Conservation (phyloP, 768 basidiomycete genomes). For the Hydnum rufescens region DNA sequence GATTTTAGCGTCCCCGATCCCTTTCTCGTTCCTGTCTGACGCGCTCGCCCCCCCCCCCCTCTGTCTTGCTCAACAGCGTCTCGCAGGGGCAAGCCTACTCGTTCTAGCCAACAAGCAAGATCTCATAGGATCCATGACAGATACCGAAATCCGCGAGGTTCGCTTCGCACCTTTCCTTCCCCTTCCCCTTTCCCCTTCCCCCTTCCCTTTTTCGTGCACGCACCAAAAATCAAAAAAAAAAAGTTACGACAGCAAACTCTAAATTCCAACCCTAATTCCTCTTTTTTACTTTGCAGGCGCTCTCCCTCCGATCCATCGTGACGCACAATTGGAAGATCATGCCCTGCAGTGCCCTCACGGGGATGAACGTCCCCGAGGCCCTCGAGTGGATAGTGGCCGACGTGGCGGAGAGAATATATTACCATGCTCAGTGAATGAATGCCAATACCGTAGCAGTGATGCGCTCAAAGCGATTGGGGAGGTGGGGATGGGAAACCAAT, state of each 20-base stretch:
- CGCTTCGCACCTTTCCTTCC: conserved; percentile 16
- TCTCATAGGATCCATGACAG: conserved; percentile 67
- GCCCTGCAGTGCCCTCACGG: conserved; percentile 84
- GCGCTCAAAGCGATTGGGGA: too few species aligned
- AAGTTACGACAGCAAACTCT: too few species aligned
- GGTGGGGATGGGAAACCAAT: too few species aligned
- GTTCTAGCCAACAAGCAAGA: conserved; percentile 99
- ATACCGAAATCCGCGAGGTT: conserved; percentile 66
- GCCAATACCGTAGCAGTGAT: background rate
- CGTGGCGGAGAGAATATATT: conserved; percentile 74
- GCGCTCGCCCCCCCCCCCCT: conserved; percentile 2
- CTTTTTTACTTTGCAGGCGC: conserved; percentile 32
- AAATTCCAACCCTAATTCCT: conserved; percentile 5
- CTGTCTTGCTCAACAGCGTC: conserved; percentile 31
- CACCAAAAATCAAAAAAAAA: background rate
- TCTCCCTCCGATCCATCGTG: conserved; percentile 60
- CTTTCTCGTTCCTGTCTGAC: background rate
- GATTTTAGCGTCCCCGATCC: background rate
- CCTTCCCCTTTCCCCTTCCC: too few species aligned
- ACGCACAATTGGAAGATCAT: conserved; percentile 82
- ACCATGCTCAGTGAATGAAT: conserved; percentile 16
- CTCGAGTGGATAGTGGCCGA: conserved; percentile 86
- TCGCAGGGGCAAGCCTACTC: conserved; percentile 88
- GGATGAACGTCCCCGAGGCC: conserved; percentile 63
- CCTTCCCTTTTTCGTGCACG: background rate